Evolutionary conservation across 495 filamentous ascomycete species (phyloP).

Genomic region (Daldinia caldariorum): DNA sequence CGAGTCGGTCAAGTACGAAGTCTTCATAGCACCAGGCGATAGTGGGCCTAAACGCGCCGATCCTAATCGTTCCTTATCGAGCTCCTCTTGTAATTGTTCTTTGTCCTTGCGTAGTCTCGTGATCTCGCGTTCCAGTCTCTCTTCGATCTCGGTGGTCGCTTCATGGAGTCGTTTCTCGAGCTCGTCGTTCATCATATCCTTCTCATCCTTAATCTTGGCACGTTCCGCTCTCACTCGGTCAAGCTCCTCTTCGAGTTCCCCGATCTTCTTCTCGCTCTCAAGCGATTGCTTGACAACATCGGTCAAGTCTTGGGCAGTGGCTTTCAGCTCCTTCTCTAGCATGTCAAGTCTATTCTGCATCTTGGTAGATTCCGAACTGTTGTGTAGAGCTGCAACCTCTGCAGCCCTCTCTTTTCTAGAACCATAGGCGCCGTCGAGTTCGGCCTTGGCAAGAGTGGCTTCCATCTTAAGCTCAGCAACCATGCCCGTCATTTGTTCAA

Average conservation of each 20-base stretch:
- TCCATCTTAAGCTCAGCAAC: slow-evolving; percentile 90
- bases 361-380: slow-evolving; percentile 71
- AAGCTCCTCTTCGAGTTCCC: slow-evolving; percentile 73
- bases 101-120: slow-evolving; percentile 47
- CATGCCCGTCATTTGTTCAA: slow-evolving; percentile 79
- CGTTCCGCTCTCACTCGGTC: slow-evolving; percentile 51
- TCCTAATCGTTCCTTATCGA: slow-evolving; percentile 57
- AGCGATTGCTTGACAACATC: slow-evolving; percentile 86
- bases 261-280: slow-evolving; percentile 84
- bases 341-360: slow-evolving; percentile 68
- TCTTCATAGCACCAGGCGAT: slow-evolving; percentile 41
- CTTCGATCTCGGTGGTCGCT: slow-evolving; percentile 42
- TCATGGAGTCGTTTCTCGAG: slow-evolving; percentile 46
- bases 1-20: slow-evolving; percentile 48
- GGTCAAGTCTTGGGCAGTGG: slow-evolving; percentile 86
- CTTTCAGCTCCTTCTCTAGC: slow-evolving; percentile 81
- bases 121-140: slow-evolving; percentile 51
- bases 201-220: slow-evolving; percentile 51
- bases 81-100: slow-evolving; percentile 53
- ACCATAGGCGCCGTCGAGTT: slow-evolving; percentile 94
- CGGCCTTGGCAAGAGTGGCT: slow-evolving; percentile 88
- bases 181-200: slow-evolving; percentile 45
- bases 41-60: slow-evolving; percentile 27
- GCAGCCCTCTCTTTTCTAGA: slow-evolving; percentile 79
- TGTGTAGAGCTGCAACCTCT: slow-evolving; percentile 72